Evolutionary conservation across 352 stramenopile genomes (phyloP).

Genomic region (Globisporangium canariense): DNA sequence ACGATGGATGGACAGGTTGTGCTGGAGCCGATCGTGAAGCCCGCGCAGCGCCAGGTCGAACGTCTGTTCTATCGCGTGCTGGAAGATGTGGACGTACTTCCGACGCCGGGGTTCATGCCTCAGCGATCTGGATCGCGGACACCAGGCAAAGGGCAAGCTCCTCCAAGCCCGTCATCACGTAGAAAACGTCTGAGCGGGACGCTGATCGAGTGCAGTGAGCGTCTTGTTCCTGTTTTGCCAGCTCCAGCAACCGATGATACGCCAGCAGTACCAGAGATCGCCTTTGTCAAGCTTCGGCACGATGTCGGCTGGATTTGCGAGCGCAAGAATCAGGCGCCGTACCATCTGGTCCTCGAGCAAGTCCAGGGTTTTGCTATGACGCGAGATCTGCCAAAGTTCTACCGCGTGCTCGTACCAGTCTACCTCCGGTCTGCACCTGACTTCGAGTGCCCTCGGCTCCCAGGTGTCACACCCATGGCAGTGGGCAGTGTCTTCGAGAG

Average conservation of each 20-base stretch:
- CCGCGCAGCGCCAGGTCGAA: conserved; percentile 60
- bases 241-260: conserved; percentile 1
- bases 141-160: conserved; percentile 2
- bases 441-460: conserved; percentile 71
- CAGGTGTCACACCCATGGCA: conserved; percentile 56
- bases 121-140: background rate
- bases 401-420: conserved; percentile 64
- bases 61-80: conserved; percentile 78
- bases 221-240: conserved; percentile 43
- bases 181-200: conserved; percentile 67
- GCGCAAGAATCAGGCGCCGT: conserved; percentile 42
- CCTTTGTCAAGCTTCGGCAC: conserved; percentile 79
- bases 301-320: conserved; percentile 81
- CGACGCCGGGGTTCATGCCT: conserved; percentile 34
- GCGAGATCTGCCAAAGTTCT: conserved; percentile 69
- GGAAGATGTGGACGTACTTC: conserved; percentile 59
- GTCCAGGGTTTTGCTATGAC: conserved; percentile 69
- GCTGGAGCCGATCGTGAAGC: conserved; percentile 62
- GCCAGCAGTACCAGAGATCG: conserved; percentile 34
- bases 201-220: conserved; percentile 76
- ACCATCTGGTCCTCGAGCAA: conserved; percentile 56
- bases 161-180: conserved; percentile 32
- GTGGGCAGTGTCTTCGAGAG: conserved; percentile 78
- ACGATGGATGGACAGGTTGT: conserved; percentile 84
- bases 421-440: conserved; percentile 69